phyloP scores from a whole-genome alignment of 2,329 filamentous ascomycete genomes.

The Botrytis hyacinthi region DNA sequence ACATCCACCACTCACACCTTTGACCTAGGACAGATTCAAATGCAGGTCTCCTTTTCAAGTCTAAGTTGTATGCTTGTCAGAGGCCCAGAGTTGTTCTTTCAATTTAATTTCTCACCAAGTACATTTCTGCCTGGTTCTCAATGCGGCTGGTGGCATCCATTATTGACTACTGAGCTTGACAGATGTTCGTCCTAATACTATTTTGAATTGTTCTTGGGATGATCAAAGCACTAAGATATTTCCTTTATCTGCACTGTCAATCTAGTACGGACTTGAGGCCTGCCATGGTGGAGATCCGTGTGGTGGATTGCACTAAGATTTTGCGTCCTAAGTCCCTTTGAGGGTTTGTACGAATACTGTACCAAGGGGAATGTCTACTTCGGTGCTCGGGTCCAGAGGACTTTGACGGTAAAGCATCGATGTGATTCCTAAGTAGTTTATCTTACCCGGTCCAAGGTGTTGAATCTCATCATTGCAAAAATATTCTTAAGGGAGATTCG shows the following conservation, averaged over 20 bases:
- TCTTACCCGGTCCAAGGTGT: background rate
- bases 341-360: background rate
- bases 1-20: background rate
- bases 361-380: background rate
- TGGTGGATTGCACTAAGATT: slow-evolving; percentile 2
- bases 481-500: background rate
- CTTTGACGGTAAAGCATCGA: slow-evolving; percentile 1
- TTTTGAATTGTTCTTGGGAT: background rate
- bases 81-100: background rate
- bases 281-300: background rate
- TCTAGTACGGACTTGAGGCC: background rate
- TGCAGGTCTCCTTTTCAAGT: background rate
- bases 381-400: background rate
- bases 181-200: background rate
- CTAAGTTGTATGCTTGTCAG: background rate
- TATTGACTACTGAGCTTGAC: slow-evolving; percentile 1
- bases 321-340: background rate
- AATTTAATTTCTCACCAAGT: background rate
- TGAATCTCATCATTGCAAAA: background rate
- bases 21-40: background rate
- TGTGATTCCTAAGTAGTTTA: background rate
- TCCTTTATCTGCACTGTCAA: background rate
- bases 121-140: background rate
- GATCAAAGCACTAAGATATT: slow-evolving; percentile 1
- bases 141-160: background rate